phyloP scores from a whole-genome alignment of 441 rosid genomes.

The Euphorbia neoarborescens region DNA sequence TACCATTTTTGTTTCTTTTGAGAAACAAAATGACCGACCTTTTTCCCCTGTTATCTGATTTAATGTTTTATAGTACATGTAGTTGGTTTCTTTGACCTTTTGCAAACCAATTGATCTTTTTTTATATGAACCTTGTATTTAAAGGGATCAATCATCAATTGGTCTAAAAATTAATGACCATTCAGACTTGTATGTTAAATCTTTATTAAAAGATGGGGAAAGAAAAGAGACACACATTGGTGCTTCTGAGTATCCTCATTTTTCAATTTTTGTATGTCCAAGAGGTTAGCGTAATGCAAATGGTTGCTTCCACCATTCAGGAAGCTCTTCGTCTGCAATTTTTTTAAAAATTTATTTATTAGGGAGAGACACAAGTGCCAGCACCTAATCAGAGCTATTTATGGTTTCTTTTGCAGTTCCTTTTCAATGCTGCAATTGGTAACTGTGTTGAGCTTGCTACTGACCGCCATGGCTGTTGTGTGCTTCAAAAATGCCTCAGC shows the following conservation, averaged over 20 bases:
- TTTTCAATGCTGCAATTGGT: constrained; percentile 54
- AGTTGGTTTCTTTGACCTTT: not conserved
- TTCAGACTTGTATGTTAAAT: not conserved
- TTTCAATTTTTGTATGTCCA: not conserved
- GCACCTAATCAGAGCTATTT: not conserved
- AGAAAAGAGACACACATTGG: not conserved
- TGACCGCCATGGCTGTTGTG: constrained; percentile 79
- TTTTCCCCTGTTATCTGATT: not conserved
- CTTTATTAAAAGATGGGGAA: not conserved
- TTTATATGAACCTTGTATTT: not conserved
- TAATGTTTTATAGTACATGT: not conserved
- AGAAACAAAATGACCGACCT: not conserved
- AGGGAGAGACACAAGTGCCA: not conserved
- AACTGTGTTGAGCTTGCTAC: constrained; percentile 72
- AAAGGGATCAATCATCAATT: not conserved
- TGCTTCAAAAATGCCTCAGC: constrained; percentile 69
- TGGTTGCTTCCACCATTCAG: not conserved
- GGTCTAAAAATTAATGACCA: not conserved
- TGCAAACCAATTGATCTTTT: too few species aligned
- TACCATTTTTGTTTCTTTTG: not conserved
- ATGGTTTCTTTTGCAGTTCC: constrained; percentile 39
- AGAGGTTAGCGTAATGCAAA: not conserved
- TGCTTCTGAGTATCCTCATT: not conserved
- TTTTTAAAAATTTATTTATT: constrained; percentile 1
- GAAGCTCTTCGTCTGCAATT: constrained; percentile 3